Percentiles rank a stretch among this genome's conserved stretches.
Conservation (phyloP, 2,329 filamentous ascomycete species). For the Grosmannia huntii region DNA sequence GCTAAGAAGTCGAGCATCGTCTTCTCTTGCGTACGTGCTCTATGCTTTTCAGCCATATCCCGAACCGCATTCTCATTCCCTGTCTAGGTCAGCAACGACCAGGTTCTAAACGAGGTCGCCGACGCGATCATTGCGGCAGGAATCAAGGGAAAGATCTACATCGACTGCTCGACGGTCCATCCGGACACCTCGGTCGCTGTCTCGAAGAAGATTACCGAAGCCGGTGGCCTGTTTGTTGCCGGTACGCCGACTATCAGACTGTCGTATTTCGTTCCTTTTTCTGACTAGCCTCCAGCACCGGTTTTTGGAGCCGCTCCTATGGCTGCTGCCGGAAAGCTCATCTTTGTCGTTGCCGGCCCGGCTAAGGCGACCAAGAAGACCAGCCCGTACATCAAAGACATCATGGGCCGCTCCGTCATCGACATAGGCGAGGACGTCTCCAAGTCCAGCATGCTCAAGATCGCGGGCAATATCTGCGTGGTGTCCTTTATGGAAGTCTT, state of each 20-base stretch:
- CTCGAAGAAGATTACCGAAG: neutral
- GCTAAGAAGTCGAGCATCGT: neutral
- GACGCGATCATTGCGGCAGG: constrained; percentile 10
- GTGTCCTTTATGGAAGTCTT: constrained; percentile 6
- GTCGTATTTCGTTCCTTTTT: neutral
- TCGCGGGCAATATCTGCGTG: constrained; percentile 5
- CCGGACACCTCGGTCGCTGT: neutral
- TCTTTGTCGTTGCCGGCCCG: constrained; percentile 3
- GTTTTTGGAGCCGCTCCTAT: constrained; percentile 3
- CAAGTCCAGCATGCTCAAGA: constrained; percentile 3
- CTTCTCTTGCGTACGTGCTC: constrained; percentile 1
- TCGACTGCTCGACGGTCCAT: constrained; percentile 4
- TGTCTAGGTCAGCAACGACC: constrained; percentile 11
- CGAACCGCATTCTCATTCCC: neutral
- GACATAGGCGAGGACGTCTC: constrained; percentile 1
- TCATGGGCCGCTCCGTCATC: constrained; percentile 3
- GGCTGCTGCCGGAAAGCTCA: constrained; percentile 4
- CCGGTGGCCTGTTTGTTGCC: constrained; percentile 1
- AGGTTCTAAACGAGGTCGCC: constrained; percentile 8
- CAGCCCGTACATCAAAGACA: constrained; percentile 1
- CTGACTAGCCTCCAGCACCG: neutral
- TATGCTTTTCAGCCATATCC: neutral
- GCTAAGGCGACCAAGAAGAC: neutral
- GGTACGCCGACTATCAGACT: neutral
- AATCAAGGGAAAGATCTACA: constrained; percentile 1